phyloP scores from a whole-genome alignment of 805 yeast species.

The Ascoidea rubescens region DNA sequence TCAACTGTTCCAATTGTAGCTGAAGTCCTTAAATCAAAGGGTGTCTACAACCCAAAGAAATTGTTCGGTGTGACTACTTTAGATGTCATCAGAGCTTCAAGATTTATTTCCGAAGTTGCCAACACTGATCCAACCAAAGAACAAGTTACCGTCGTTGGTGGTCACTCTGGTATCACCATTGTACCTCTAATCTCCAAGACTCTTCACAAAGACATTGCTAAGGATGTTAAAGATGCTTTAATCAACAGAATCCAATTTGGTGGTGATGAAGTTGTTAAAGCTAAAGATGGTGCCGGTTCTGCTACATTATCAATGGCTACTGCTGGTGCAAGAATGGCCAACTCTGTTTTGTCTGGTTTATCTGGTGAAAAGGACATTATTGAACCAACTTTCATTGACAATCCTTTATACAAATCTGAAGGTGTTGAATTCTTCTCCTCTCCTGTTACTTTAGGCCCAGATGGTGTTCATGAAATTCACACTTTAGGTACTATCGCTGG shows the following conservation, averaged over 20 bases:
- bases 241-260: constrained; percentile 73
- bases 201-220: constrained; percentile 29
- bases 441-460: constrained; percentile 82
- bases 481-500: constrained; percentile 55
- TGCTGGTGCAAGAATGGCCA: constrained; percentile 68
- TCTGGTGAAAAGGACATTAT: constrained; percentile 38
- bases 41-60: constrained; percentile 62
- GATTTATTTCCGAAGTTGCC: constrained; percentile 49
- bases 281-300: constrained; percentile 74
- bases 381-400: constrained; percentile 64
- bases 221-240: constrained; percentile 38
- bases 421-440: constrained; percentile 97
- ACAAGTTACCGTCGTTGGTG: constrained; percentile 67
- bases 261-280: constrained; percentile 82
- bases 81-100: constrained; percentile 59
- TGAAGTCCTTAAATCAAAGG: constrained; percentile 59
- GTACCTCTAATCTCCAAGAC: constrained; percentile 62
- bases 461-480: constrained; percentile 78
- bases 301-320: constrained; percentile 82
- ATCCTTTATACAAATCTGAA: constrained; percentile 70
- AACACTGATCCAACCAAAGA: constrained; percentile 44
- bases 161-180: constrained; percentile 76
- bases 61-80: constrained; percentile 76
- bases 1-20: constrained; percentile 77
- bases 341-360: constrained; percentile 43